Percentiles rank a stretch among this genome's conserved stretches.
These are phyloP conservation scores for Apiotrichum akiyoshidainum DNA, from an alignment of 1,284 basidiomycete genomes.

Conservation along the genomic window DNA sequence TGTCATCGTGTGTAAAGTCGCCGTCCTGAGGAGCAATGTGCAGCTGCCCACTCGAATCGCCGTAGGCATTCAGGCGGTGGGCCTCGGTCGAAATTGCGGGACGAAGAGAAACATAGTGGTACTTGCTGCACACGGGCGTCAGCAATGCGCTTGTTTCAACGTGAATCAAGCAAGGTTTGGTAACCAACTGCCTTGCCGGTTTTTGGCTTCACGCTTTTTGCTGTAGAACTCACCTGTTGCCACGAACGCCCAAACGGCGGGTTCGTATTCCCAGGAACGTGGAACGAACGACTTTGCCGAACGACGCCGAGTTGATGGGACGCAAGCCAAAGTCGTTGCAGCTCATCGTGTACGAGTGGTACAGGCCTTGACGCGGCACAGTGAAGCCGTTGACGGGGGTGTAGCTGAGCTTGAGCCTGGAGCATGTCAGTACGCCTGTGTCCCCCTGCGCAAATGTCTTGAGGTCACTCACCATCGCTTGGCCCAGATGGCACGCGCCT, in stretches of 20 bases:
- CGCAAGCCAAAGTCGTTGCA: constrained; percentile 55
- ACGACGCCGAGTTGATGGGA: constrained; percentile 88
- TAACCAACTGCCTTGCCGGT: too few relatives aligned
- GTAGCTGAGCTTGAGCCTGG: constrained; percentile 42
- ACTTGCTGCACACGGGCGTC: constrained; percentile 25
- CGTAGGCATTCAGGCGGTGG: constrained; percentile 83
- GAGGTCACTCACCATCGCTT: constrained; percentile 34
- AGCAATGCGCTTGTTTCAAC: background rate
- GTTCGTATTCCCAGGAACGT: constrained; percentile 94
- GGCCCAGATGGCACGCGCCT: constrained; percentile 40
- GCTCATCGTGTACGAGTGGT: constrained; percentile 83
- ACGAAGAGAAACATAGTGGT: constrained; percentile 59
- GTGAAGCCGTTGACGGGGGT: constrained; percentile 28
- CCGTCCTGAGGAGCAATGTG: constrained; percentile 23
- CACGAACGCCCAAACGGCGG: constrained; percentile 79
- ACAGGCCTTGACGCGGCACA: constrained; percentile 77
- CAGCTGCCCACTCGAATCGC: constrained; percentile 49
- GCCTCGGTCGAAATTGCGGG: constrained; percentile 82
- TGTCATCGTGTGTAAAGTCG: constrained; percentile 18
- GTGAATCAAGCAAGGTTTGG: background rate
- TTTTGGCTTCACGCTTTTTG: background rate
- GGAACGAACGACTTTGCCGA: constrained; percentile 86
- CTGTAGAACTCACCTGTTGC: constrained; percentile 59
- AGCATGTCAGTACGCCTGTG: background rate
- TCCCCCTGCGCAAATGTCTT: background rate